A percentile compares a stretch with the other conserved stretches of the same genome.
Evolutionary conservation across 495 filamentous ascomycete species (phyloP).

Genomic region (Podospora pseudopauciseta): DNA sequence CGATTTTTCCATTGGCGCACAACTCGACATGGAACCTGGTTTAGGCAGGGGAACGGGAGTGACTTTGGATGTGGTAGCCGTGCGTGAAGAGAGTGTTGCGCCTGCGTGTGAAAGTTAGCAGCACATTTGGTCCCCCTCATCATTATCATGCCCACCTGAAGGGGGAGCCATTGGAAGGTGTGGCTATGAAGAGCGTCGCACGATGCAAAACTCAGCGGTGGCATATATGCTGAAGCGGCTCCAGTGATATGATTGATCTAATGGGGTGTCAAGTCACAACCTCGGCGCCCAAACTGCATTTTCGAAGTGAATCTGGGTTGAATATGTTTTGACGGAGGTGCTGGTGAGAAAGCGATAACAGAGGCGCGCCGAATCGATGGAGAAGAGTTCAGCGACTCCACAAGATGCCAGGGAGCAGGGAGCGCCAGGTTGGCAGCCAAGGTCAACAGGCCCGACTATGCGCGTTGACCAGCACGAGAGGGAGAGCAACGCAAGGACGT

Average conservation of each 20-base stretch:
- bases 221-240: neutral
- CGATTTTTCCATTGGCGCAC: constrained; percentile 13
- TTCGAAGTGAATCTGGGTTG: neutral
- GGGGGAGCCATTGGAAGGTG: constrained; percentile 3
- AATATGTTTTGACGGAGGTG: neutral
- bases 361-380: constrained; percentile 2
- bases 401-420: neutral
- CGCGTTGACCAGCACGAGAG: neutral
- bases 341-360: neutral
- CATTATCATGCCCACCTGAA: neutral
- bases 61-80: constrained; percentile 17
- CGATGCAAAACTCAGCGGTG: neutral
- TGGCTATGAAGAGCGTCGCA: neutral
- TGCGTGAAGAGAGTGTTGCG: constrained; percentile 8
- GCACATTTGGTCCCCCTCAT: neutral
- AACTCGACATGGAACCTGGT: constrained; percentile 23
- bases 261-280: neutral
- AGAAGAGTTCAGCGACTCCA: neutral
- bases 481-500: neutral
- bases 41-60: constrained; percentile 27
- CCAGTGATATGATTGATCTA: neutral
- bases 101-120: constrained; percentile 20
- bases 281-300: neutral
- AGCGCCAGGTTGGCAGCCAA: neutral
- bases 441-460: neutral